These are phyloP conservation scores for Brassica balearica DNA, from an alignment of 441 rosid genomes.

Conservation along the genomic window DNA sequence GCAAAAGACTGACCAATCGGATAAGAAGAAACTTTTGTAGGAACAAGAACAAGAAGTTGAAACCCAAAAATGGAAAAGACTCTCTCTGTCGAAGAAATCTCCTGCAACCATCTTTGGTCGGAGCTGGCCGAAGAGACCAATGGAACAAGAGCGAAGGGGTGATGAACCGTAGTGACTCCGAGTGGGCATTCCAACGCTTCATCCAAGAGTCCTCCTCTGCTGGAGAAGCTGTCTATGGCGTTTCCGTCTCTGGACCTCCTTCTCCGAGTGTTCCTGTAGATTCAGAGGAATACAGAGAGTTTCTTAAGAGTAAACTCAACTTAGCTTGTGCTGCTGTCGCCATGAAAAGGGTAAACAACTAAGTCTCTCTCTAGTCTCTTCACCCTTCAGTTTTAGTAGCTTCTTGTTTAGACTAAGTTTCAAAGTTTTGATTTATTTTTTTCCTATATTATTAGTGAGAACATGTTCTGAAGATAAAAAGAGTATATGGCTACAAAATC, in stretches of 20 bases:
- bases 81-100: constrained; percentile 57
- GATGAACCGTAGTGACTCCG: constrained; percentile 72
- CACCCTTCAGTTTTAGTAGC: no score
- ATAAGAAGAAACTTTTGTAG: constrained; percentile 25
- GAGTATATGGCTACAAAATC: not conserved
- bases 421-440: no score
- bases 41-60: constrained; percentile 2
- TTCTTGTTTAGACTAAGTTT: no score
- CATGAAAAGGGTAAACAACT: constrained; percentile 52
- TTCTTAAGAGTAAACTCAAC: constrained; percentile 65
- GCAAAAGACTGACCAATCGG: constrained; percentile 31
- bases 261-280: constrained; percentile 49
- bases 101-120: constrained; percentile 49
- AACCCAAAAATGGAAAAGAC: constrained; percentile 62
- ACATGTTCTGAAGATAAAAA: no score
- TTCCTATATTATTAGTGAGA: no score
- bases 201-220: constrained; percentile 50
- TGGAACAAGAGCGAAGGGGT: constrained; percentile 1
- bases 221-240: constrained; percentile 16
- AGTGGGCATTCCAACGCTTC: constrained; percentile 69
- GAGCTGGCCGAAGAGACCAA: constrained; percentile 18
- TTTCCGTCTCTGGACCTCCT: constrained; percentile 21
- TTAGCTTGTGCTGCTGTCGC: constrained; percentile 86
- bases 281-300: constrained; percentile 60
- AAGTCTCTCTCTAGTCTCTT: constrained; percentile 1